These are phyloP conservation scores for Pythium plurisporium DNA, from an alignment of 352 stramenopile species.

Conservation along the genomic window DNA sequence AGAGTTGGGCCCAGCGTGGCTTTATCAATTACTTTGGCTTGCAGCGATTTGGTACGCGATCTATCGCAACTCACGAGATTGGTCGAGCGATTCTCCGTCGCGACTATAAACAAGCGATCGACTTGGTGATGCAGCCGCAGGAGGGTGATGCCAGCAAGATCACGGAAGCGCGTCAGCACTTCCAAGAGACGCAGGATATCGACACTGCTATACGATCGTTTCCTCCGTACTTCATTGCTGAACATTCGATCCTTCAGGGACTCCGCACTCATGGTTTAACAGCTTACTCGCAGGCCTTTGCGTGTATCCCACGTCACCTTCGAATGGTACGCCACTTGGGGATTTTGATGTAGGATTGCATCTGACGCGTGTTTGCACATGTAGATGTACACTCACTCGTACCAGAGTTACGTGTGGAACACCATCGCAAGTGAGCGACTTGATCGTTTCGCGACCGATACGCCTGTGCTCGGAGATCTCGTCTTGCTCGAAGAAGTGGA, in stretches of 20 bases:
- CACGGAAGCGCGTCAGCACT: constrained; percentile 52
- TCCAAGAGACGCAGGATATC: constrained; percentile 59
- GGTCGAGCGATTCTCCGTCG: constrained; percentile 91
- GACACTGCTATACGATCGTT: constrained; percentile 50
- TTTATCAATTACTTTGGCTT: constrained; percentile 99
- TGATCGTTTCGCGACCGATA: constrained; percentile 47
- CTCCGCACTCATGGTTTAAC: constrained; percentile 53
- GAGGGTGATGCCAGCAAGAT: constrained; percentile 77
- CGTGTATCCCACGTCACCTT: constrained; percentile 75
- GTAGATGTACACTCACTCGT: constrained; percentile 87
- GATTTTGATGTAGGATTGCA: too few relatives aligned
- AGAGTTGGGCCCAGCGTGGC: constrained; percentile 69
- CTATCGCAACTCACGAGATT: constrained; percentile 85
- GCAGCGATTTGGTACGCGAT: constrained; percentile 93
- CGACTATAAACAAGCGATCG: constrained; percentile 88
- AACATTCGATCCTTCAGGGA: constrained; percentile 64
- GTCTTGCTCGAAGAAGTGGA: constrained; percentile 39
- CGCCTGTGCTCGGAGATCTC: constrained; percentile 87
- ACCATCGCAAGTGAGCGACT: constrained; percentile 87
- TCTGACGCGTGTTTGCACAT: too few relatives aligned
- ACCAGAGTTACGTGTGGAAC: constrained; percentile 98
- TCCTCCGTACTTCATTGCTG: constrained; percentile 79
- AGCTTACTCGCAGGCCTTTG: constrained; percentile 57
- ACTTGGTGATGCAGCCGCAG: constrained; percentile 89
- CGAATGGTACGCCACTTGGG: constrained; percentile 57